These are phyloP conservation scores for Apiotrichum montevideense DNA, from an alignment of 1,284 basidiomycete species.

Conservation along the genomic window DNA sequence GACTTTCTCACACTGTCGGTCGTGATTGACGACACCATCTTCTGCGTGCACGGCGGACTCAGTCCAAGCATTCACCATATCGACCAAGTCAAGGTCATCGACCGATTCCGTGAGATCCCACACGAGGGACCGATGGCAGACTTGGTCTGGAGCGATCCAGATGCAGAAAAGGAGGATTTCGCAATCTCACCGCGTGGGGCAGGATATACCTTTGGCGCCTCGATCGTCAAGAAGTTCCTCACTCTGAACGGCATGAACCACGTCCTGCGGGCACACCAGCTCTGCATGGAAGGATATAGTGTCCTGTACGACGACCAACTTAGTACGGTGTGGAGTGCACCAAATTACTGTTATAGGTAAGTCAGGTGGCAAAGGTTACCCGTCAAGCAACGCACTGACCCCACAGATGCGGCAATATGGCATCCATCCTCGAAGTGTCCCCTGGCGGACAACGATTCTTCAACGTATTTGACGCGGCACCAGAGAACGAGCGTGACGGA, in stretches of 20 bases:
- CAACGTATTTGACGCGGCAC: slow-evolving; percentile 95
- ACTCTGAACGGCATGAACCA: slow-evolving; percentile 93
- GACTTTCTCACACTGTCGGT: slow-evolving; percentile 96
- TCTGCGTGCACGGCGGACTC: slow-evolving; percentile 97
- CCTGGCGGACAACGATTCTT: slow-evolving; percentile 86
- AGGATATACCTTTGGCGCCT: slow-evolving; percentile 97
- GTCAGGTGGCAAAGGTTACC: slow-evolving; percentile 2
- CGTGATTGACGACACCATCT: slow-evolving; percentile 98
- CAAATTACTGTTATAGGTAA: slow-evolving; percentile 77
- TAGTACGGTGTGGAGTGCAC: slow-evolving; percentile 97
- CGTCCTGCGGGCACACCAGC: slow-evolving; percentile 94
- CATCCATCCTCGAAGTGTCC: slow-evolving; percentile 91
- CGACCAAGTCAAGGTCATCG: slow-evolving; percentile 98
- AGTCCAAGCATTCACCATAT: slow-evolving; percentile 98
- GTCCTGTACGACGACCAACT: slow-evolving; percentile 91
- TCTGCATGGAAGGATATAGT: slow-evolving; percentile 98
- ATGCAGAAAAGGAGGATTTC: slow-evolving; percentile 98
- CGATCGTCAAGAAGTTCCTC: slow-evolving; percentile 97
- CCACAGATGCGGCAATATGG: slow-evolving; percentile 90
- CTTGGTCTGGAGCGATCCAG: slow-evolving; percentile 99
- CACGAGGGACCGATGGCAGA: slow-evolving; percentile 99
- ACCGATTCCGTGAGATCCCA: slow-evolving; percentile 98
- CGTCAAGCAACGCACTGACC: not conserved
- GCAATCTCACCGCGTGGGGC: slow-evolving; percentile 97
- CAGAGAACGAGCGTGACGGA: slow-evolving; percentile 70